Base-by-base conservation (phyloP, 306 rosid genomes). In the Prosopis cineraria region DNA sequence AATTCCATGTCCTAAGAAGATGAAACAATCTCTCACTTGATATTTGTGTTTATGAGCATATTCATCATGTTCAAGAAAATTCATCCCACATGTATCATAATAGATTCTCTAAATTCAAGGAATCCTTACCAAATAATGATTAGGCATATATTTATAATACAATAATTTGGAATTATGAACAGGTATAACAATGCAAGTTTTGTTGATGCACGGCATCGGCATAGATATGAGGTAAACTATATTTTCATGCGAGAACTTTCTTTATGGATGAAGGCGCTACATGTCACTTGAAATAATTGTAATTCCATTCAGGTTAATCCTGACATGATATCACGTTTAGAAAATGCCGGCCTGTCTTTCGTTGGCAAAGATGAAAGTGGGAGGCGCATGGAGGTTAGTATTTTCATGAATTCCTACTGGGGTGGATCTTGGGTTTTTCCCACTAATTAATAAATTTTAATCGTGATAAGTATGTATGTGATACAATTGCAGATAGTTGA, bases 301-400 rank as follows among this genome's bases (percentile, higher is more conserved):
- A 41, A 7, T 55, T 65, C 36, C 80, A 11, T 85, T 66, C 82
- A 91, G 97, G 97, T 91, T 80, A 91, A 91, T 88, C 97, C 94
- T 67, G 92, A 89, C 74, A 88, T 91, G 92, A 85, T 91, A 73
- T 78, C 84, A 14, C 84, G 88, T 64, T 85, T 91, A 39, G 94
- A 91, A 85, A 82, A 39, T 68, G 91, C 91, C 4, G 97, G 97
- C 80, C 81, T 91, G 31, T 86, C 83, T 48, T 91, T 91, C 76
- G 97, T 91, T 82, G 97, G 94, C 73, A 88, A 82, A 88, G 97
- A 91, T 43, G 91, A 91, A 81, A 85, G 93, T 52, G 85, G 89
- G 77, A 84, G 70, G 79, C 92, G 97, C 58, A 91, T 91, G 97
- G 94, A 91, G 94, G 97, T 88, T 67, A n/a, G 71, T 66, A 65